Percentiles rank a stretch among this genome's conserved stretches.
Evolutionary conservation across 108 stramenopile genomes (phyloP).

Genomic region (Cyclotella cryptica): DNA sequence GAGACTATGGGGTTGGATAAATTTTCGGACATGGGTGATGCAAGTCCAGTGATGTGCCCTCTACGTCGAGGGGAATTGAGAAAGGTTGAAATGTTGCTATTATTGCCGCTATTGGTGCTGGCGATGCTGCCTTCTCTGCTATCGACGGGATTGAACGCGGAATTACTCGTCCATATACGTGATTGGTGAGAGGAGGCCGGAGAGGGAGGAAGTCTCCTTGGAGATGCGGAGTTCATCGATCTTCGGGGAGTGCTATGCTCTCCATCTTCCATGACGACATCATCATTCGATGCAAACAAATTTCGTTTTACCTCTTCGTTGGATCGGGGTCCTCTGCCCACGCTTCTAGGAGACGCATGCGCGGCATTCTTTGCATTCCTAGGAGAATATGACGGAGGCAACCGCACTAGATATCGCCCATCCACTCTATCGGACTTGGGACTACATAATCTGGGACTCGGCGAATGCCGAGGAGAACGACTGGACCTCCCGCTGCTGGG

Average conservation of each 20-base stretch:
- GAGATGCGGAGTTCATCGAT: background rate
- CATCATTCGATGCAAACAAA: conserved; percentile 5
- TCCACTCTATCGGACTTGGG: conserved; percentile 21
- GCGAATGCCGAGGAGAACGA: background rate
- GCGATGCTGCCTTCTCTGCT: background rate
- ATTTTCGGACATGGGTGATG: conserved; percentile 3
- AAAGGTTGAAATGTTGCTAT: conserved; percentile 6
- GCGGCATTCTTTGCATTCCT: background rate
- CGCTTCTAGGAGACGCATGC: background rate
- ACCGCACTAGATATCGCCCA: conserved; percentile 16
- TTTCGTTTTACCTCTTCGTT: conserved; percentile 16
- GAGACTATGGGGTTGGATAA: background rate
- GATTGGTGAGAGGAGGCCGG: background rate
- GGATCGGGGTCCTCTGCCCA: background rate
- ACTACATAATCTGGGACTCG: background rate
- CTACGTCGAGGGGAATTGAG: conserved; percentile 6
- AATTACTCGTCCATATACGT: background rate
- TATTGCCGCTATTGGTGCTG: background rate
- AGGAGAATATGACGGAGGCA: conserved; percentile 10
- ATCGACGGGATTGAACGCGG: background rate
- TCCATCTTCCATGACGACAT: conserved; percentile 1
- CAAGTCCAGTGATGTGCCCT: background rate
- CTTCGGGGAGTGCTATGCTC: background rate
- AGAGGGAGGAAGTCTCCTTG: background rate
- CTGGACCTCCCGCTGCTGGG: background rate